Evolutionary conservation across 2,329 filamentous ascomycete species (phyloP).

Genomic region (Calonectria honghensis): DNA sequence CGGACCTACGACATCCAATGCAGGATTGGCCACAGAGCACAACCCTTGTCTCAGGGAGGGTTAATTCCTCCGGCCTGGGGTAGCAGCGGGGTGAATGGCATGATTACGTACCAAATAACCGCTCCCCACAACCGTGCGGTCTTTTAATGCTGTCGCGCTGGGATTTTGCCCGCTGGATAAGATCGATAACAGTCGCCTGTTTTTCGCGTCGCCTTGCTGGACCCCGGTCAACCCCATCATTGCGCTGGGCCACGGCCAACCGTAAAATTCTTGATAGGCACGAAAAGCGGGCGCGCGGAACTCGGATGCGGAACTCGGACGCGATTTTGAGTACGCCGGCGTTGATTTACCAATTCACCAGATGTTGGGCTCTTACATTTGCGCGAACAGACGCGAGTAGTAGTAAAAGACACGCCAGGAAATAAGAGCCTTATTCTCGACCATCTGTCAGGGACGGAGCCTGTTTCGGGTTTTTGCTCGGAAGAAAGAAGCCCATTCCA

Average conservation of each 20-base stretch:
- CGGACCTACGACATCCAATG: not conserved
- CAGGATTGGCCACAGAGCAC: not conserved
- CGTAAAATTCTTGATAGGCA: slow-evolving; percentile 12
- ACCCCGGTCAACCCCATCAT: not conserved
- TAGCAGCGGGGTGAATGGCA: slow-evolving; percentile 5
- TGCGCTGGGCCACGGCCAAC: not conserved
- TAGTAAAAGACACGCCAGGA: not conserved
- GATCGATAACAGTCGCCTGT: slow-evolving; percentile 18
- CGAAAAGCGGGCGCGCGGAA: slow-evolving; percentile 1
- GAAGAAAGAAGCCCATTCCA: not conserved
- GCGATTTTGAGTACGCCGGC: not conserved
- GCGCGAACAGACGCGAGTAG: too few relatives aligned
- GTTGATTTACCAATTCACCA: too few relatives aligned
- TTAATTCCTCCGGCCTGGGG: not conserved
- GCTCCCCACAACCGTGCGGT: not conserved
- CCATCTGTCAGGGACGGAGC: not conserved
- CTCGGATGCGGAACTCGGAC: not conserved
- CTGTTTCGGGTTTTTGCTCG: not conserved
- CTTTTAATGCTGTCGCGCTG: not conserved
- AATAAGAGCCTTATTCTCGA: not conserved
- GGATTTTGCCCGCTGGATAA: slow-evolving; percentile 4
- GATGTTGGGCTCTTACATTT: not conserved
- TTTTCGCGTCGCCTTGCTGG: not conserved
- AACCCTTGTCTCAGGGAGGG: not conserved
- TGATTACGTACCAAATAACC: slow-evolving; percentile 7